Evolutionary conservation across 164 flowering plant species (phyloP), one percentile per base, ranked within the genome.

Genomic region (Sedum album): DNA sequence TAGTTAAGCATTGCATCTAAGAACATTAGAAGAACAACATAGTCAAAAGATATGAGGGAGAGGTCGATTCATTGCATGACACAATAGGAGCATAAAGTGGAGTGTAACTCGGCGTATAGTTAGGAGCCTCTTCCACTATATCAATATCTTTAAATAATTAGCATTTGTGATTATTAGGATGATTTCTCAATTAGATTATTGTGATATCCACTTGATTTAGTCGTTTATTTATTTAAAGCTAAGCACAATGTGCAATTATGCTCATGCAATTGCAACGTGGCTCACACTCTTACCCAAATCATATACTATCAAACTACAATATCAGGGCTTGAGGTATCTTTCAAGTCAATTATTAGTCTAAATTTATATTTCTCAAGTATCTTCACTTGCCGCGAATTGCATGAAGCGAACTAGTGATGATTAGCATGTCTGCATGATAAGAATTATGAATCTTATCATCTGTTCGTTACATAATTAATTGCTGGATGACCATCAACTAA

Each of bases 101-200:
- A 53, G 60, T 53, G 13, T 23, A 53, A 53, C 60, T 53, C 60
- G 60, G 60, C 60, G 60, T 21, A 28, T 53, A 53, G 60, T 53
- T 53, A 25, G 60, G 60, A 53, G 60, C 60, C 26, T 9, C 1
- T 20, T 5, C n/a, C n/a, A n/a, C n/a, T n/a, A n/a, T n/a, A n/a
- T n/a, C n/a, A n/a, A n/a, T n/a, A n/a, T n/a, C n/a, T n/a, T n/a
- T n/a, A n/a, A n/a, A n/a, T n/a, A n/a, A n/a, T n/a, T n/a, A n/a
- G n/a, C n/a, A n/a, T n/a, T n/a, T n/a, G n/a, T n/a, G n/a, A n/a
- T n/a, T n/a, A n/a, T n/a, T n/a, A n/a, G n/a, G n/a, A n/a, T n/a
- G n/a, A n/a, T n/a, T n/a, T n/a, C n/a, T n/a, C n/a, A n/a, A n/a
- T n/a, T n/a, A n/a, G n/a, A n/a, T n/a, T n/a, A n/a, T n/a, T n/a